phyloP scores from a whole-genome alignment of 148 eudicot genomes.

The Arctostaphylos glauca region DNA sequence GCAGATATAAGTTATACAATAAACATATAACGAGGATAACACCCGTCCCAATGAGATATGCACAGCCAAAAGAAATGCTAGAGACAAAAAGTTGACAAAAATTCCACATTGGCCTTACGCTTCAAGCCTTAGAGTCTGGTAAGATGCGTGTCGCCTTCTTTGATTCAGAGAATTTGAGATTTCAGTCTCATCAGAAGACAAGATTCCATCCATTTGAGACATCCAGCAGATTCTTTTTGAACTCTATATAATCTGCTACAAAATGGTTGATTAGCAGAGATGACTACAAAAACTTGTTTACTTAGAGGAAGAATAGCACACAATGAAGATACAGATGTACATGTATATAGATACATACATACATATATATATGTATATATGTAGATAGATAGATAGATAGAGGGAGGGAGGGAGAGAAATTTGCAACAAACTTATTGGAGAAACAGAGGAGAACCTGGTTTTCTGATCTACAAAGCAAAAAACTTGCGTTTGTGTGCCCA shows the following conservation, averaged over 20 bases:
- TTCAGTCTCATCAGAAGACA: not conserved
- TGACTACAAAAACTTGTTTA: not conserved
- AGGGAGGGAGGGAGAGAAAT: not conserved
- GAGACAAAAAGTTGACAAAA: not conserved
- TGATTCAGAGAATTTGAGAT: not conserved
- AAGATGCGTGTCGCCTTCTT: not conserved
- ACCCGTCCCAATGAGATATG: not conserved
- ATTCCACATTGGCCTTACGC: not conserved
- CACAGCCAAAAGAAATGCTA: not conserved
- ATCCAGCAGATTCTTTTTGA: not conserved
- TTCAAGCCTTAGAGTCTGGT: slow-evolving; percentile 5
- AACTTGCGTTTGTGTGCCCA: not conserved
- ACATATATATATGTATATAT: not conserved
- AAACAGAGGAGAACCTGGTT: not conserved
- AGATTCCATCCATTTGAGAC: not conserved
- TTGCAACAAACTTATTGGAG: not conserved
- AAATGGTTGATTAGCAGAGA: slow-evolving; percentile 7
- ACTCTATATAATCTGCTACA: not conserved
- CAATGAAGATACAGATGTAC: not conserved
- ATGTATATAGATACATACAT: too few species aligned
- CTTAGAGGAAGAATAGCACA: not conserved
- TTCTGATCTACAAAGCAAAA: not conserved
- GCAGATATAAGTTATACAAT: not conserved
- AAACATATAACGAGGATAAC: not conserved
- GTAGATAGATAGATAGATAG: not conserved